phyloP scores from a whole-genome alignment of 2,329 filamentous ascomycete genomes.

The Celoporthe dispersa region DNA sequence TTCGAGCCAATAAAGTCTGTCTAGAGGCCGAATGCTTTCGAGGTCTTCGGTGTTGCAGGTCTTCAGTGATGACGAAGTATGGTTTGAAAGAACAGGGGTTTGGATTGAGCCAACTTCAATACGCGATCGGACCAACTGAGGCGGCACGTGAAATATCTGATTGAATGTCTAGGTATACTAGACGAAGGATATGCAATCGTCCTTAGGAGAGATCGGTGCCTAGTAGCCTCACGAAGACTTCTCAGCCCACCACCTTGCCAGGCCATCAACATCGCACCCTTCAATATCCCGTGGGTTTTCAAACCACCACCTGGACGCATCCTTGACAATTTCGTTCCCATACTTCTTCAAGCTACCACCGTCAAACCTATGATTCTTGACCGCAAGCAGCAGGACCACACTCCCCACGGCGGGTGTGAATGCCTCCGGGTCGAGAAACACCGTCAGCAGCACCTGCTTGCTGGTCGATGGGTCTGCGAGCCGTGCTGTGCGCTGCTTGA shows the following conservation, averaged over 20 bases:
- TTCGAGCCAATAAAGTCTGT: background rate
- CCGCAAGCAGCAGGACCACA: conserved; percentile 55
- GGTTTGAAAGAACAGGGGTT: background rate
- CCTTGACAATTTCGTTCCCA: conserved; percentile 40
- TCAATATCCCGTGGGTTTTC: conserved; percentile 49
- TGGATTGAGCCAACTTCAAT: background rate
- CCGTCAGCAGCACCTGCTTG: conserved; percentile 57
- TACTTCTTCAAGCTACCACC: conserved; percentile 50
- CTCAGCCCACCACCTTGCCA: conserved; percentile 50
- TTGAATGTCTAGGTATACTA: background rate
- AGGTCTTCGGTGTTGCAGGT: too few species aligned
- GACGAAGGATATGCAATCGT: background rate
- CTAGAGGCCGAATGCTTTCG: background rate
- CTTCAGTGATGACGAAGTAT: background rate
- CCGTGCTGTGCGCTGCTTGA: conserved; percentile 56
- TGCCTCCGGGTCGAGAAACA: conserved; percentile 56
- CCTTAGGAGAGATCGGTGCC: background rate
- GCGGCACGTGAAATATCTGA: background rate
- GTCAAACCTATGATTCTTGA: conserved; percentile 63
- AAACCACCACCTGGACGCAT: conserved; percentile 53
- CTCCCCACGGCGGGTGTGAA: conserved; percentile 54
- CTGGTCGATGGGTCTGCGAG: conserved; percentile 56
- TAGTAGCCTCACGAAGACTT: background rate
- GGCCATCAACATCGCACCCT: conserved; percentile 55
- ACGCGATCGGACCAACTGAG: background rate